Percentiles rank a stretch among this genome's conserved stretches.
phyloP scores from a whole-genome alignment of 1,139 yeast genomes.

The Geotrichum bryndzae region DNA sequence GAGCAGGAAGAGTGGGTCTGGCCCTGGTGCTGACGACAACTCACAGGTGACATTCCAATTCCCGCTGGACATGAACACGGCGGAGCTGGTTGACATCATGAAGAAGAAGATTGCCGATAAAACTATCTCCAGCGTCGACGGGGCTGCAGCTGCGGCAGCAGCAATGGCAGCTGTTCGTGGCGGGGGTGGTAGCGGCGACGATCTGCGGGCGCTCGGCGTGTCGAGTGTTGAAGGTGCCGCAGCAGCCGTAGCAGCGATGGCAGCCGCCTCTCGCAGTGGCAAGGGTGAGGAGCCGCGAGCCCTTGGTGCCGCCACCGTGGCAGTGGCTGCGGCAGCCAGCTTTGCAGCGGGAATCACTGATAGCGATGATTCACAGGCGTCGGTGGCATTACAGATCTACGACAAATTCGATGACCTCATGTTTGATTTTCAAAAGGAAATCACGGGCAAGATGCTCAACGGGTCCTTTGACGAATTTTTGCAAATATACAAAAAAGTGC shows the following conservation, averaged over 20 bases:
- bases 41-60: not conserved
- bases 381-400: not conserved
- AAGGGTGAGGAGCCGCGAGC: not conserved
- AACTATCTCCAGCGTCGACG: not conserved
- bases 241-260: not conserved
- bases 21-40: not conserved
- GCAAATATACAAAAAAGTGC: not conserved
- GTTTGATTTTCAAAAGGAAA: not conserved
- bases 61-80: constrained; percentile 2
- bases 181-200: not conserved
- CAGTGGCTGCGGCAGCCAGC: not conserved
- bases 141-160: not conserved
- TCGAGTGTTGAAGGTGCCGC: not conserved
- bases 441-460: not conserved
- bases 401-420: not conserved
- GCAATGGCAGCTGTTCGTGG: not conserved
- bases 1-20: not conserved
- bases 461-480: not conserved
- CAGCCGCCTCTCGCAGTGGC: not conserved
- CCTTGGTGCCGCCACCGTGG: not conserved
- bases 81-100: not conserved
- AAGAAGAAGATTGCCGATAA: not conserved
- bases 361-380: not conserved
- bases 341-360: not conserved
- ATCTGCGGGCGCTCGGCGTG: not conserved